phyloP scores from a whole-genome alignment of 2,329 filamentous ascomycete species.

The Diaporthe amygdali region DNA sequence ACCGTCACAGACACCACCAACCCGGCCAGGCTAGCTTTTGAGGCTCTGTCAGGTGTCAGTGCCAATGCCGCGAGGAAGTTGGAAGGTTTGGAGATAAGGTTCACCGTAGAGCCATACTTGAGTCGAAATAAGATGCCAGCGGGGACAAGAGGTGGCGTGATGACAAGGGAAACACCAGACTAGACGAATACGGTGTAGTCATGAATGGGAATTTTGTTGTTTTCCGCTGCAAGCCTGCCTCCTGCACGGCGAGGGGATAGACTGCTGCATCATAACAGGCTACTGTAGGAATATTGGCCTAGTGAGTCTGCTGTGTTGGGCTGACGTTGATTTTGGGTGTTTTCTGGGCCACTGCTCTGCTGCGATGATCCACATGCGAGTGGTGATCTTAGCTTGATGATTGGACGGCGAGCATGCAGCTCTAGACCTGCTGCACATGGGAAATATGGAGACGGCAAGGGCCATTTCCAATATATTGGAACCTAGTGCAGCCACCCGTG shows the following conservation, averaged over 20 bases:
- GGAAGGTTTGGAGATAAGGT: conserved; percentile 2
- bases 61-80: not conserved
- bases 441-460: conserved; percentile 3
- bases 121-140: not conserved
- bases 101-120: not conserved
- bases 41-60: not conserved
- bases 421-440: not conserved
- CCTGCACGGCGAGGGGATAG: not conserved
- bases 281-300: not conserved
- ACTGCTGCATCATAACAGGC: not conserved
- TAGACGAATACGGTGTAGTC: not conserved
- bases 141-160: not conserved
- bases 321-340: conserved; percentile 14
- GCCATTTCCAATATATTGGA: conserved; percentile 10
- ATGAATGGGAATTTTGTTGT: not conserved
- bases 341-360: not conserved
- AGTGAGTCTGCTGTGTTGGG: not conserved
- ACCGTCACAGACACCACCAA: not conserved
- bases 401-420: not conserved
- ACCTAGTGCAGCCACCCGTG: not conserved
- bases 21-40: not conserved
- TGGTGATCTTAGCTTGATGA: conserved; percentile 1
- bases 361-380: conserved; percentile 4
- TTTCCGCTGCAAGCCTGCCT: not conserved
- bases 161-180: not conserved